phyloP scores from a whole-genome alignment of 176 grass and related monocot genomes.

The Rhipidocladum racemiflorum region DNA sequence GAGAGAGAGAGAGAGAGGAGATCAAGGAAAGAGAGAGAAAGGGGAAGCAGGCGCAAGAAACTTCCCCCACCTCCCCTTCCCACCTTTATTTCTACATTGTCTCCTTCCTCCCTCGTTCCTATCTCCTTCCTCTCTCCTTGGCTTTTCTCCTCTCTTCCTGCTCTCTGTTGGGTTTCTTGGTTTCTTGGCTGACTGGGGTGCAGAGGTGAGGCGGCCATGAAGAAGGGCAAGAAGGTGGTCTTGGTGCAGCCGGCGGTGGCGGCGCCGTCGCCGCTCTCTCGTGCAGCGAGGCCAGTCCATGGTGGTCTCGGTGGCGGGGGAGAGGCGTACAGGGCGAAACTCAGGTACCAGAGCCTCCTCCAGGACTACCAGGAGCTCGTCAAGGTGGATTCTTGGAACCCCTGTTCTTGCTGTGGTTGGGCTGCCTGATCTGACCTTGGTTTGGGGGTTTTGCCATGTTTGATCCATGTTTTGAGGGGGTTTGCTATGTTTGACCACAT shows the following conservation, averaged over 20 bases:
- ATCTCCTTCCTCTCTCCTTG: background rate
- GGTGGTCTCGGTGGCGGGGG: background rate
- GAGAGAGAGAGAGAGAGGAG: background rate
- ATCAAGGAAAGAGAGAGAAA: background rate
- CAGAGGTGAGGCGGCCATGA: constrained; percentile 1
- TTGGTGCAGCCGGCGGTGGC: constrained; percentile 44
- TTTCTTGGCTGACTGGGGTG: background rate
- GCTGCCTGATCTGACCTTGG: constrained; percentile 10
- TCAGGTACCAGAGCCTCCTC: constrained; percentile 49
- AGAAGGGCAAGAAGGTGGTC: constrained; percentile 46
- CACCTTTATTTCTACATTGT: constrained; percentile 44
- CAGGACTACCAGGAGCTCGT: constrained; percentile 63
- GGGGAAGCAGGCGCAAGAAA: constrained; percentile 33
- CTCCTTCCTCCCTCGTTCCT: constrained; percentile 25
- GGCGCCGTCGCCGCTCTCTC: background rate
- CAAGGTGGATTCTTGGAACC: constrained; percentile 34
- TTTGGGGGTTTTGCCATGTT: background rate
- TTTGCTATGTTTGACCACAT: background rate
- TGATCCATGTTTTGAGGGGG: background rate
- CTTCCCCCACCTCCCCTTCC: constrained; percentile 37
- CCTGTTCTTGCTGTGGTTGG: background rate
- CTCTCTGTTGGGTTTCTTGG: background rate
- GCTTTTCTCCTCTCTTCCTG: background rate
- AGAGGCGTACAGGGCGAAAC: constrained; percentile 31
- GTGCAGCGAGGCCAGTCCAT: background rate